phyloP scores from a whole-genome alignment of 768 basidiomycete genomes.

The Tricholoma flavovirens region DNA sequence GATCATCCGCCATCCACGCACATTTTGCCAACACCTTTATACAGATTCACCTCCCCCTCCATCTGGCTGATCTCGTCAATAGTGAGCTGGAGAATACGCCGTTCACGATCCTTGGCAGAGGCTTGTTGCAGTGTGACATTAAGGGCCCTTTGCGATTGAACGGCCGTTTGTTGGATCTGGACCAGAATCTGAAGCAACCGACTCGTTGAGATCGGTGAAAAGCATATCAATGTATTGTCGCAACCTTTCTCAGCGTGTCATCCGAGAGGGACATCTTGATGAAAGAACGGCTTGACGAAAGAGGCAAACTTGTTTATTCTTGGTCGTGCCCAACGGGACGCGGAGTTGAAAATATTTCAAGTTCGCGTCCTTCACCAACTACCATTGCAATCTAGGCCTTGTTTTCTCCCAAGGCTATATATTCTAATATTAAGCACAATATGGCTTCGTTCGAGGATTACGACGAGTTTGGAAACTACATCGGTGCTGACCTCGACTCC shows the following conservation, averaged over 20 bases:
- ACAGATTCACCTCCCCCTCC: constrained; percentile 71
- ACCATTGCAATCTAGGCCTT: neutral
- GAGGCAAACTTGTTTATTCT: neutral
- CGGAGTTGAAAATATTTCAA: constrained; percentile 30
- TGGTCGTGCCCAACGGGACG: constrained; percentile 12
- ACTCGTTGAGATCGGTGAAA: constrained; percentile 15
- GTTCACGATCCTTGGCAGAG: constrained; percentile 78
- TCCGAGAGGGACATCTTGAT: constrained; percentile 23
- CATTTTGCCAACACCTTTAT: constrained; percentile 97
- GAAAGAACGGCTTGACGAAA: neutral
- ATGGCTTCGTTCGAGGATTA: constrained; percentile 73
- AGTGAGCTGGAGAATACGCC: constrained; percentile 84
- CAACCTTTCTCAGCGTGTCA: constrained; percentile 54
- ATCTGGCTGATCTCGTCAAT: constrained; percentile 74
- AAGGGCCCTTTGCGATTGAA: constrained; percentile 78
- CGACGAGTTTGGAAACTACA: constrained; percentile 97
- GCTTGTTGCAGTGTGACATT: constrained; percentile 71
- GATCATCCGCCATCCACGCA: constrained; percentile 27
- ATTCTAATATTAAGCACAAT: too few species aligned
- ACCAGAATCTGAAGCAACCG: constrained; percentile 63
- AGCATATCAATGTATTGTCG: constrained; percentile 8
- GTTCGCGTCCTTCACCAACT: constrained; percentile 9
- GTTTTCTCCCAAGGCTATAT: neutral
- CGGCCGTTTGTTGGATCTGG: constrained; percentile 89
- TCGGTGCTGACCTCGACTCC: constrained; percentile 90